Base-by-base conservation (phyloP, 805 yeast genomes). In the Cyberlindnera subsufficiens region DNA sequence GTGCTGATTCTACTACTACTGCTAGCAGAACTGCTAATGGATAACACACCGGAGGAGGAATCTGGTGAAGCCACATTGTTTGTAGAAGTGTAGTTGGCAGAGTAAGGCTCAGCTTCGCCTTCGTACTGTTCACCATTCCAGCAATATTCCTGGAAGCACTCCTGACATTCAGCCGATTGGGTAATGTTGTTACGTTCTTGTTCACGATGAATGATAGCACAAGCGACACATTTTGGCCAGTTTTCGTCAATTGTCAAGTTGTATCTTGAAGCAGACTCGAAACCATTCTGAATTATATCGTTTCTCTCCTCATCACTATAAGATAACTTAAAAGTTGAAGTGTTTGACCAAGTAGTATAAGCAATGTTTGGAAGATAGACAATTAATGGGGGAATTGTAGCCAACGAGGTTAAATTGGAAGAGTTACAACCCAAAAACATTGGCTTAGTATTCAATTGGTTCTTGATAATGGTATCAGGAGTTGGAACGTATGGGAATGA, bases 401-500 rank as follows among this genome's bases (percentile, higher is more conserved):
- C 78, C 58, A 82, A 63, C 56, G 84, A 82, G 2, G 65, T 52
- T 31, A 38, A 22, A 22, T 38, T 38, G 11, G 36, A 20, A 6
- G 86, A 72, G 58, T 84, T 74, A 64, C 96, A 87, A 31, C 96
- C 96, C 58, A 88, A 87, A 66, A 88, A 88, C 0, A 83, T 71
- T 41, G 96, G 96, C 46, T 66, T 73, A n/a, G 80, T 67, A 19
- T 86, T 80, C 47, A 86, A 68, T 45, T 83, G 83, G 50, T 66
- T 53, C 49, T 75, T 72, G 32, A 76, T 58, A 60, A 86, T 83
- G 0, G 89, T 74, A 6, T 22, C 27, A 22, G 30, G 20, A 8
- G 78, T 89, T n/a, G 96, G 96, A 40, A 87, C 90, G 51, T 83
- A 77, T 11, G 96, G 95, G 72, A 84, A 85, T 3, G 82, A 67